phyloP scores from a whole-genome alignment of 345 rosid genomes.

The Crucihimalaya himalaica region DNA sequence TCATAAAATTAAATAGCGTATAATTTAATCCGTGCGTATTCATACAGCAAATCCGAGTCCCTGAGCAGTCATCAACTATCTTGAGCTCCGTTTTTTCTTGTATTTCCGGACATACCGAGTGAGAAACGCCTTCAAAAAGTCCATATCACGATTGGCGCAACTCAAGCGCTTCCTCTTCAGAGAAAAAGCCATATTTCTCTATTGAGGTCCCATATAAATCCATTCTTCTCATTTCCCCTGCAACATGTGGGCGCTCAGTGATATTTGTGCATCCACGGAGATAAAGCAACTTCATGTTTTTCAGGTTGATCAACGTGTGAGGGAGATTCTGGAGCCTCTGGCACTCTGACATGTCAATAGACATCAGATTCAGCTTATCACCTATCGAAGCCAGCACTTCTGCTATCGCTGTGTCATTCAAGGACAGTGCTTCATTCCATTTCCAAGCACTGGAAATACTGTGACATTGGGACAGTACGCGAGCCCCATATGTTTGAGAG shows the following conservation, averaged over 20 bases:
- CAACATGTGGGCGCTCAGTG: slow-evolving; percentile 20
- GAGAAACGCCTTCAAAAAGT: background rate
- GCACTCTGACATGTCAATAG: slow-evolving; percentile 23
- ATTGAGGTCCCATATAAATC: slow-evolving; percentile 35
- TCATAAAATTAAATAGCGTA: too few species aligned
- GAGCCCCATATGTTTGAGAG: slow-evolving; percentile 19
- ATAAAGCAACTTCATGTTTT: slow-evolving; percentile 22
- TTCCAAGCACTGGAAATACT: slow-evolving; percentile 21
- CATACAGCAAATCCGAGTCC: background rate
- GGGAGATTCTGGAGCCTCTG: slow-evolving; percentile 17
- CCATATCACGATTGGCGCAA: slow-evolving; percentile 23
- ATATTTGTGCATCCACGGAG: slow-evolving; percentile 32
- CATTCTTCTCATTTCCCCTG: slow-evolving; percentile 16
- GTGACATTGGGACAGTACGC: slow-evolving; percentile 21
- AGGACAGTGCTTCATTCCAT: background rate
- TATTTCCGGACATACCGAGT: slow-evolving; percentile 11
- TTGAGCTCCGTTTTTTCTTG: slow-evolving; percentile 6
- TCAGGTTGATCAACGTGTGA: slow-evolving; percentile 17
- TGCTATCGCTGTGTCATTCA: slow-evolving; percentile 20
- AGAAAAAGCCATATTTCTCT: slow-evolving; percentile 18
- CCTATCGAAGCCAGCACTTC: slow-evolving; percentile 30
- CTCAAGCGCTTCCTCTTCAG: slow-evolving; percentile 14
- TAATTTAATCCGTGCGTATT: too few species aligned
- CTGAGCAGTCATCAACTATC: slow-evolving; percentile 18
- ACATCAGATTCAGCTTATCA: slow-evolving; percentile 8